Base-by-base conservation (phyloP, 768 basidiomycete species). In the Porphyrellus cyaneotinctus region DNA sequence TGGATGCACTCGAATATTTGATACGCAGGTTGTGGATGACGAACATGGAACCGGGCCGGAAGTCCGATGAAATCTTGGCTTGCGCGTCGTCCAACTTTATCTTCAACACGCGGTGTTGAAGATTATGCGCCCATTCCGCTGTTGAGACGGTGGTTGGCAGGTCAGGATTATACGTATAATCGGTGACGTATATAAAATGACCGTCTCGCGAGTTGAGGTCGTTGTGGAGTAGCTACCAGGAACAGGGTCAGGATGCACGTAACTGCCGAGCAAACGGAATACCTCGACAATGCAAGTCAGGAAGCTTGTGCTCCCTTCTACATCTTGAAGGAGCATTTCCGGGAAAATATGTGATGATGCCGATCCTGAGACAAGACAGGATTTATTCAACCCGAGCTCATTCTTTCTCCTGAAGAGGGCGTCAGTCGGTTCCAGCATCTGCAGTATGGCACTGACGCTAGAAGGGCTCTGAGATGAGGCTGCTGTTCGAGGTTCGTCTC, bases 261-360 rank as follows among this genome's bases (percentile, higher is more conserved):
- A 22, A 46, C n/a, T 18, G 30, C 31, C 15, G 32, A 43, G 12
- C 26, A 35, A 56, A 41, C 58, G 37, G 13, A 50, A 26, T 62
- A 85, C 85, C 76, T 85, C 81, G 35, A 83, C 81, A 14, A 78
- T 72, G 56, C 82, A 84, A 43, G 76, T 75, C 54, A 84, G 77
- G 53, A 79, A 76, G 28, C 57, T 62, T 1, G 71, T 70, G 32
- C 71, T 73, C 32, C 64, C 61, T 15, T 70, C 70, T 6, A 72
- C 77, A 46, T 83, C 75, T 59, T 75, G 66, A 54, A 88, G 67
- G n/a, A 78, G 66, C 26, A 66, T 70, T 41, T 81, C 73, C 3
- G 75, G 69, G 43, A 78, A 78, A 35, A 65, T 54, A 55, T 70
- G 58, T 24, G 64, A 50, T 17, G 60, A 63, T 17, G 51, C 54